Evolutionary conservation across 2,329 filamentous ascomycete species (phyloP).

Genomic region (Botrytis aclada): DNA sequence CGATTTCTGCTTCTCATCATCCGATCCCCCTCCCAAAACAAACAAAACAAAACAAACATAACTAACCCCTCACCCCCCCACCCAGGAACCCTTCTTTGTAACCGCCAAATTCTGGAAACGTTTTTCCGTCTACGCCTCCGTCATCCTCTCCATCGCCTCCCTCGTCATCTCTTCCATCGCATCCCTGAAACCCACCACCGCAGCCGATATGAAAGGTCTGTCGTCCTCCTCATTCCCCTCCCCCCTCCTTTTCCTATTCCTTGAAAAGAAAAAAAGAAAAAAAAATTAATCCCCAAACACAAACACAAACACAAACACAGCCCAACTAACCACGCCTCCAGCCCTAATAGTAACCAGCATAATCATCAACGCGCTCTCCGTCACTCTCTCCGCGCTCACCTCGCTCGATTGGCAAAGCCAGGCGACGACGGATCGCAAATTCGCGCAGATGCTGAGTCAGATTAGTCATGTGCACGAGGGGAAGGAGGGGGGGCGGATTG

Average conservation of each 20-base stretch:
- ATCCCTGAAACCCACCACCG: constrained; percentile 18
- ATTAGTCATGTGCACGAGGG: constrained; percentile 28
- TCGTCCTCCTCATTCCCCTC: background rate
- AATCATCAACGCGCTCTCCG: constrained; percentile 28
- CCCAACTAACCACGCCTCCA: constrained; percentile 3
- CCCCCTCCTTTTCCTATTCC: too few species aligned
- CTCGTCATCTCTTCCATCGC: constrained; percentile 27
- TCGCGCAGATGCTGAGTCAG: constrained; percentile 28
- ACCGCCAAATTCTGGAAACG: constrained; percentile 34
- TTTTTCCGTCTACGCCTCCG: constrained; percentile 28
- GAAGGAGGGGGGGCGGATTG: constrained; percentile 23
- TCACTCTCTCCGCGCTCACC: constrained; percentile 29
- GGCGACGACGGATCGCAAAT: constrained; percentile 27
- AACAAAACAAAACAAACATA: background rate
- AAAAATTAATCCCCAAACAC: too few species aligned
- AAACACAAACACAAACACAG: too few species aligned
- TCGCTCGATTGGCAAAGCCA: constrained; percentile 32
- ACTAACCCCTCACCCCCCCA: background rate
- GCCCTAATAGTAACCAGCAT: constrained; percentile 29
- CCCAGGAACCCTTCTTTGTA: constrained; percentile 23
- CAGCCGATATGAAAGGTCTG: constrained; percentile 21
- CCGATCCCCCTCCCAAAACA: background rate
- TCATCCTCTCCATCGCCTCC: constrained; percentile 24
- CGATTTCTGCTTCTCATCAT: background rate
- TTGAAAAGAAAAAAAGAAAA: too few species aligned